phyloP scores from a whole-genome alignment of 306 rosid species.

The Acacia melanoxylon region DNA sequence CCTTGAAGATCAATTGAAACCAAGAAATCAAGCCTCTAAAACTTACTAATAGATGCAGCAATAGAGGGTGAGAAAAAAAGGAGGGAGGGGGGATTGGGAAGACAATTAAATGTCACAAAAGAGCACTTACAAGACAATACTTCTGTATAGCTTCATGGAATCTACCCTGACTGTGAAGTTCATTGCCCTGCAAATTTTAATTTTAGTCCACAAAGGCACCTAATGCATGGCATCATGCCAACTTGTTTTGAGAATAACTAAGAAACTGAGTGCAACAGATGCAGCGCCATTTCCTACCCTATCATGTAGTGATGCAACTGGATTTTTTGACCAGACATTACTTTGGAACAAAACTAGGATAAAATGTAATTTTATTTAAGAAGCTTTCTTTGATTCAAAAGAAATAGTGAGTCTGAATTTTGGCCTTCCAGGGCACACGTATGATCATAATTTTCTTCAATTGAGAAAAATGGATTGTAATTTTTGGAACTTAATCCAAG shows the following conservation, averaged over 20 bases:
- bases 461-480: not conserved
- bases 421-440: constrained; percentile 6
- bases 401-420: constrained; percentile 6
- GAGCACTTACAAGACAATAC: constrained; percentile 69
- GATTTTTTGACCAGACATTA: constrained; percentile 11
- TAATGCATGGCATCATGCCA: constrained; percentile 12
- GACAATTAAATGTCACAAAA: constrained; percentile 17
- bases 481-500: constrained; percentile 8
- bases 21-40: constrained; percentile 2
- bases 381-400: constrained; percentile 8
- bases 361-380: not conserved
- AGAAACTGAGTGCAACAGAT: constrained; percentile 7
- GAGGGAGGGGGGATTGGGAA: not conserved
- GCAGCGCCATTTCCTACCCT: not conserved
- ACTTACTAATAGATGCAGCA: not conserved
- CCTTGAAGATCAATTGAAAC: constrained; percentile 52
- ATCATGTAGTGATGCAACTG: not conserved
- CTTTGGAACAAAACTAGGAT: not conserved
- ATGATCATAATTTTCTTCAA: not conserved
- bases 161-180: constrained; percentile 79
- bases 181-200: constrained; percentile 76
- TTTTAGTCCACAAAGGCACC: constrained; percentile 32
- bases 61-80: not conserved
- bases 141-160: constrained; percentile 72
- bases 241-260: constrained; percentile 19